phyloP scores from a whole-genome alignment of 495 filamentous ascomycete species.

The Cudoniella acicularis region DNA sequence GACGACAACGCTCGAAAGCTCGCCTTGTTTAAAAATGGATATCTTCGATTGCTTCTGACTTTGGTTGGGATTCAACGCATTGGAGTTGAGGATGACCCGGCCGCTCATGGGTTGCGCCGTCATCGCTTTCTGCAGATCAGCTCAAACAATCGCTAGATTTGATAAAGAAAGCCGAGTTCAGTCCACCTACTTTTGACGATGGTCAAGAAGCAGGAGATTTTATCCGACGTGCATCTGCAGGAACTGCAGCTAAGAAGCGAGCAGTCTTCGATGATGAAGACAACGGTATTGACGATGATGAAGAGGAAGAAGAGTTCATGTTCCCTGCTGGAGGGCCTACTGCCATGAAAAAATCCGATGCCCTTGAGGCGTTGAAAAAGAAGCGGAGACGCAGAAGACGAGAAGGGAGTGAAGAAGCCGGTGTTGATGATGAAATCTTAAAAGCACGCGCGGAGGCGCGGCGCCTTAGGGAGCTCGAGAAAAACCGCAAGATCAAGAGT shows the following conservation, averaged over 20 bases:
- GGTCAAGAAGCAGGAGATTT: conserved; percentile 68
- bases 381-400: conserved; percentile 39
- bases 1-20: conserved; percentile 63
- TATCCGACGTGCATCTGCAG: conserved; percentile 63
- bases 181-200: conserved; percentile 67
- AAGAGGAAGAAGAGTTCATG: conserved; percentile 55
- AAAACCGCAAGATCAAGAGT: conserved; percentile 76
- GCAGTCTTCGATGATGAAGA: conserved; percentile 62
- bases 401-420: conserved; percentile 39
- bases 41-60: conserved; percentile 81
- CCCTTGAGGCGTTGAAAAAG: conserved; percentile 42
- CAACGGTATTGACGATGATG: conserved; percentile 43
- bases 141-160: conserved; percentile 58
- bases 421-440: conserved; percentile 39
- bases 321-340: conserved; percentile 72
- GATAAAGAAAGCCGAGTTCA: conserved; percentile 69
- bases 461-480: conserved; percentile 56
- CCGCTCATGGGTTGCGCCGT: conserved; percentile 80
- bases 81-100: conserved; percentile 60
- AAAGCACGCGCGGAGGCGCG: conserved; percentile 40
- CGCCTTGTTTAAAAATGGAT: conserved; percentile 85
- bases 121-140: conserved; percentile 54
- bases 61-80: conserved; percentile 68
- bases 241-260: conserved; percentile 36
- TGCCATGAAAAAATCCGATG: conserved; percentile 42